Base-by-base conservation (phyloP, 2,329 filamentous ascomycete genomes). In the Aspergillus sp. region DNA sequence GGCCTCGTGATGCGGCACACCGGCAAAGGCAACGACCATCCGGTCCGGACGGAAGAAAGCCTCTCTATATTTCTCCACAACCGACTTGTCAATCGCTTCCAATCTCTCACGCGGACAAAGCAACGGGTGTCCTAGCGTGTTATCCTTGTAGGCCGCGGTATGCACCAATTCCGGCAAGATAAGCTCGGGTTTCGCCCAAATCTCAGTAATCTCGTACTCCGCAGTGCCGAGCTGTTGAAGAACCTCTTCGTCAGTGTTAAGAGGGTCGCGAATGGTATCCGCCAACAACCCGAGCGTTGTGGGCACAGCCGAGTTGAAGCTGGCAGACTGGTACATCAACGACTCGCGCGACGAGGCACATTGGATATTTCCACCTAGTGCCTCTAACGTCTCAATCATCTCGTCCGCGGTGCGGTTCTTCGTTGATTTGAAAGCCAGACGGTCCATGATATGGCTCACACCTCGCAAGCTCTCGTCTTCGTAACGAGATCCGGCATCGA, bases 301-400 rank as follows among this genome's bases (percentile, higher is more conserved):
- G 6, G 90, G 88, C 8, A 99, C 92, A 17, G 91, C 89, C 24
- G 88, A 89, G 80, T 99, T 99, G 84, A 99, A 99, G 31, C 93
- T 97, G 24, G 95, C 95, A 1, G 92, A 91, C 76, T 99, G 95
- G 80, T 99, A 99, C 95, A 99, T 99, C 78, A 99, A 85, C 56
- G 91, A 91, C 77, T 99, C 95, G 64, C 95, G 84, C 2, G 92
- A 96, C 1, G 93, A 97, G 11, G 93, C 93, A 77, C 95, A 99
- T 77, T 98, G 93, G 59, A 99, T 93, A 73, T 97, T 97, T 33
- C 95, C 95, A 37, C 95, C 95, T 3, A 99, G 81, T 0, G 87
- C 88, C 76, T 98, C 95, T 35, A 97, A 84, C 35, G 87, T 82
- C 75, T 96, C 91, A 19, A 96, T 80, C 87, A 98, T 95, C 66